phyloP scores from a whole-genome alignment of 192 early-diverging fungal species.

The Coemansia sp. region DNA sequence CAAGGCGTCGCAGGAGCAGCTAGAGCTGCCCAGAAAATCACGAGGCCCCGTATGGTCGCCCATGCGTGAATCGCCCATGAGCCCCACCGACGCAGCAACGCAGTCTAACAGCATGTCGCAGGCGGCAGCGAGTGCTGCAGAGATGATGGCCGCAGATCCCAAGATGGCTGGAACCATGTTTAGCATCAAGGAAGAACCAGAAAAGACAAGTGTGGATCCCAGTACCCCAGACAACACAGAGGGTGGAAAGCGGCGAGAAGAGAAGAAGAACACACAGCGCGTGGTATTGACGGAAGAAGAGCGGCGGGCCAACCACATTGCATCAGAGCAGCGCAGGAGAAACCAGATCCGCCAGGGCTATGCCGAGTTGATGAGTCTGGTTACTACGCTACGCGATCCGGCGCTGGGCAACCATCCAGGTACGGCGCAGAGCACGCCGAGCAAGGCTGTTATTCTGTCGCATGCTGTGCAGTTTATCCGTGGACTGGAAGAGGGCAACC shows the following conservation, averaged over 20 bases:
- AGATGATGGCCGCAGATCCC: too few relatives aligned
- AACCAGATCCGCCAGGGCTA: conserved; percentile 90
- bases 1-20: conserved; percentile 41
- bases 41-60: conserved; percentile 32
- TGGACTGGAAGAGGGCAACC: conserved; percentile 45
- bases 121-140: background rate
- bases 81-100: too few relatives aligned
- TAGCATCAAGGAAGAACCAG: background rate
- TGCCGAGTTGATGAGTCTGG: conserved; percentile 79
- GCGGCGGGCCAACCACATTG: conserved; percentile 93
- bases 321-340: conserved; percentile 86
- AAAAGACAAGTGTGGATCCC: too few relatives aligned
- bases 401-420: conserved; percentile 50
- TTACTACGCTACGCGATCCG: conserved; percentile 64
- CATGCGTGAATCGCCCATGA: conserved; percentile 21
- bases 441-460: conserved; percentile 80
- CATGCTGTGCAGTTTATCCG: conserved; percentile 75
- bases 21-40: conserved; percentile 32
- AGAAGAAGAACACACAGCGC: conserved; percentile 36
- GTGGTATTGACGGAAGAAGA: conserved; percentile 82
- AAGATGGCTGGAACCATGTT: background rate
- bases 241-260: conserved; percentile 20
- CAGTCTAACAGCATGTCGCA: too few relatives aligned
- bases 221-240: background rate
- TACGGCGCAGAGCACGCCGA: conserved; percentile 69